Percentiles rank a stretch among this genome's conserved stretches.
These are phyloP conservation scores for Monosporascus sp. DNA, from an alignment of 2,329 filamentous ascomycete species.

Conservation along the genomic window DNA sequence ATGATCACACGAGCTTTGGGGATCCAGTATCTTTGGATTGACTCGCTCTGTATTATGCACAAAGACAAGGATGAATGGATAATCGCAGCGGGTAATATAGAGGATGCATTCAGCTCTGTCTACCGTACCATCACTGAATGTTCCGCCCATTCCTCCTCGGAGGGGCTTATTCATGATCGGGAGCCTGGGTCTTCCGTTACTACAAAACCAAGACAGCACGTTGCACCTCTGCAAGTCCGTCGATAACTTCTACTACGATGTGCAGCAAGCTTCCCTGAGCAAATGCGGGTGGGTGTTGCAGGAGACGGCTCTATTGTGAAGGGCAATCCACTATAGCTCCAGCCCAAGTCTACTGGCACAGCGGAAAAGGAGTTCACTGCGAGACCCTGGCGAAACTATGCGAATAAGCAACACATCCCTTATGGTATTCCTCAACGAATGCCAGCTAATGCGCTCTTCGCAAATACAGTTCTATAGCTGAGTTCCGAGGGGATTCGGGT, in stretches of 20 bases:
- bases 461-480: conserved; percentile 7
- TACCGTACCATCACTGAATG: conserved; percentile 12
- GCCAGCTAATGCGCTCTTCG: not conserved
- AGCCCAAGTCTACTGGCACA: conserved; percentile 14
- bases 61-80: conserved; percentile 4
- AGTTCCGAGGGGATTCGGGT: conserved; percentile 8
- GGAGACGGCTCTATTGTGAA: conserved; percentile 11
- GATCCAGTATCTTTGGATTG: conserved; percentile 6
- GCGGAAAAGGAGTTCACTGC: conserved; percentile 10
- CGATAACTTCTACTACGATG: conserved; percentile 13
- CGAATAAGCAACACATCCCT: conserved; percentile 8
- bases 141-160: conserved; percentile 2
- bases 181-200: conserved; percentile 1
- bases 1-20: not conserved
- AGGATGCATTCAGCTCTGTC: conserved; percentile 10
- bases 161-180: conserved; percentile 6
- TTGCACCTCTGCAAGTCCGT: conserved; percentile 10
- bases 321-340: conserved; percentile 11
- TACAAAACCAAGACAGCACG: not conserved
- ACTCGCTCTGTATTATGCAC: conserved; percentile 6
- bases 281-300: conserved; percentile 13
- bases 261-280: conserved; percentile 6
- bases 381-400: conserved; percentile 10
- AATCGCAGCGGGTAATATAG: conserved; percentile 6
- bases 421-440: not conserved